Evolutionary conservation across 1,284 basidiomycete genomes (phyloP).

Genomic region (Albatrellus sp.): DNA sequence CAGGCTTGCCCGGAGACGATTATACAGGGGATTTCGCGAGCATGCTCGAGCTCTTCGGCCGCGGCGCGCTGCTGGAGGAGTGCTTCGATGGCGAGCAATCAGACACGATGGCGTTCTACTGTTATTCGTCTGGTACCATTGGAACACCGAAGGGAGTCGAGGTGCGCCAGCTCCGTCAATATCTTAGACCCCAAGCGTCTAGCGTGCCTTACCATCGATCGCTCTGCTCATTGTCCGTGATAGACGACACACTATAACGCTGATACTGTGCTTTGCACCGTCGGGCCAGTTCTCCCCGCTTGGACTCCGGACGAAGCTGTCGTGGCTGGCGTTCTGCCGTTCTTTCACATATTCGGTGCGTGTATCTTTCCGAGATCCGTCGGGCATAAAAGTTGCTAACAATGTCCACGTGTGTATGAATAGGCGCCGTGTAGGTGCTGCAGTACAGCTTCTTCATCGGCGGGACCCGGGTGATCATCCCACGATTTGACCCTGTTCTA

Average conservation of each 20-base stretch:
- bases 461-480: slow-evolving; percentile 52
- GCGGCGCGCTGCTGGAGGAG: slow-evolving; percentile 15
- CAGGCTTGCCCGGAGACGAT: slow-evolving; percentile 8
- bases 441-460: slow-evolving; percentile 49
- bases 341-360: slow-evolving; percentile 41
- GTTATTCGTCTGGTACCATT: slow-evolving; percentile 39
- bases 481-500: slow-evolving; percentile 60
- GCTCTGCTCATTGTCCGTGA: neutral
- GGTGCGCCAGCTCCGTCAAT: slow-evolving; percentile 13
- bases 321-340: slow-evolving; percentile 33
- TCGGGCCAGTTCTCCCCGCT: slow-evolving; percentile 12
- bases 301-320: slow-evolving; percentile 21
- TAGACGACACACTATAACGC: slow-evolving; percentile 35
- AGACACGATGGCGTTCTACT: slow-evolving; percentile 27
- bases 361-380: neutral
- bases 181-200: neutral
- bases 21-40: slow-evolving; percentile 6
- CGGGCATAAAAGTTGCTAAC: neutral
- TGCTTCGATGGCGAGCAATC: slow-evolving; percentile 17
- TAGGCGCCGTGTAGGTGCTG: slow-evolving; percentile 41
- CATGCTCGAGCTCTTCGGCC: slow-evolving; percentile 16
- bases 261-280: slow-evolving; percentile 18
- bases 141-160: slow-evolving; percentile 29
- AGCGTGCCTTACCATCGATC: too few species aligned
- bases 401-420: neutral